These are phyloP conservation scores for Thamnidium elegans DNA, from an alignment of 192 early-diverging fungal species.

Conservation along the genomic window DNA sequence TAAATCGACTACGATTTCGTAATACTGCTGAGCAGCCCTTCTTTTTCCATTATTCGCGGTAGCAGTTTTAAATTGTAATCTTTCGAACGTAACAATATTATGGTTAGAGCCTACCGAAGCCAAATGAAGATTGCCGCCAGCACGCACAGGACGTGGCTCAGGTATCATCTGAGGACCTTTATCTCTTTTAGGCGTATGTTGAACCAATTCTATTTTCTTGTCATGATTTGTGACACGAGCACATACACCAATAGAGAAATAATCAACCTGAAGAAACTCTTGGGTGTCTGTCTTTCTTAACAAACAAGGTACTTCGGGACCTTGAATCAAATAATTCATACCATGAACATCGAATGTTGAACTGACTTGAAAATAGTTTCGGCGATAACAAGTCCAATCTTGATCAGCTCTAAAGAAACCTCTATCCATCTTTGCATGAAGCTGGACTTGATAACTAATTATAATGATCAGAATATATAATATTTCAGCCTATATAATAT, in stretches of 20 bases:
- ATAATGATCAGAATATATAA: neutral
- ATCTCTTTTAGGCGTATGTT: conserved; percentile 90
- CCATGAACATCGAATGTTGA: conserved; percentile 42
- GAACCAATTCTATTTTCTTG: conserved; percentile 75
- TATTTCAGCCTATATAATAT: neutral
- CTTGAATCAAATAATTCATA: conserved; percentile 40
- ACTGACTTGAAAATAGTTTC: conserved; percentile 80
- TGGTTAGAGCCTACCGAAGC: conserved; percentile 43
- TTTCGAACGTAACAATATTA: conserved; percentile 70
- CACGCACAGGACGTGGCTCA: conserved; percentile 50
- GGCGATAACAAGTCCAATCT: conserved; percentile 81
- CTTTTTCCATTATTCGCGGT: conserved; percentile 91
- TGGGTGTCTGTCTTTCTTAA: conserved; percentile 56
- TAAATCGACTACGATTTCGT: conserved; percentile 68
- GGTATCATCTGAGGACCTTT: conserved; percentile 85
- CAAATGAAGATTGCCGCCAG: conserved; percentile 53
- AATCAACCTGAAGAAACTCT: conserved; percentile 20
- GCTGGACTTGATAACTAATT: conserved; percentile 49
- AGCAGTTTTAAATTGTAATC: conserved; percentile 91
- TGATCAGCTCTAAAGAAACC: conserved; percentile 72
- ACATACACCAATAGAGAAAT: conserved; percentile 73
- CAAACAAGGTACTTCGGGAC: conserved; percentile 60
- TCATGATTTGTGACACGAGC: conserved; percentile 67
- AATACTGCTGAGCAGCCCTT: conserved; percentile 87
- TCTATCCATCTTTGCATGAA: conserved; percentile 72